A percentile compares a stretch with the other conserved stretches of the same genome.
phyloP scores from a whole-genome alignment of 2,329 filamentous ascomycete genomes.

The Beauveria medogensis region DNA sequence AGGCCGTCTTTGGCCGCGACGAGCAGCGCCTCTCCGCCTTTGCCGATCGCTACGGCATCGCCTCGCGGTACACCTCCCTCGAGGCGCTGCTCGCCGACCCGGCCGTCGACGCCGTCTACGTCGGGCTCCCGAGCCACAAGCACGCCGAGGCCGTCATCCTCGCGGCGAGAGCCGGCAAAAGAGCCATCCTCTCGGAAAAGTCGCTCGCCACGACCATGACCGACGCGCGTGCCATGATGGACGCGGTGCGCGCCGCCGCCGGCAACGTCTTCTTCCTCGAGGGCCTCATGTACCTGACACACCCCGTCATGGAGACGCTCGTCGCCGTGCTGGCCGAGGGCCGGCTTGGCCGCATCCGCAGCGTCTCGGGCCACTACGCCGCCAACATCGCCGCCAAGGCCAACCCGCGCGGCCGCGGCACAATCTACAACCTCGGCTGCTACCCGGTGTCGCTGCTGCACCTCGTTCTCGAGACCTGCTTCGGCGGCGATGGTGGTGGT shows the following conservation, averaged over 20 bases:
- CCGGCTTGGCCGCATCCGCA: conserved; percentile 16
- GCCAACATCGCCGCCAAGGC: conserved; percentile 21
- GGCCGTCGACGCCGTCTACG: conserved; percentile 20
- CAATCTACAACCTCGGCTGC: conserved; percentile 23
- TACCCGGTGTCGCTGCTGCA: conserved; percentile 21
- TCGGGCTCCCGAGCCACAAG: conserved; percentile 21
- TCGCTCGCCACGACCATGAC: conserved; percentile 20
- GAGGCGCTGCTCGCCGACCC: conserved; percentile 18
- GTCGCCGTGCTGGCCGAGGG: conserved; percentile 17
- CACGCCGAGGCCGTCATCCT: conserved; percentile 19
- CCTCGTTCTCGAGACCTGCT: conserved; percentile 19
- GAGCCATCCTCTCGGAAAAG: conserved; percentile 21
- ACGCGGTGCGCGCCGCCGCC: conserved; percentile 13
- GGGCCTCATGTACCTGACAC: conserved; percentile 21
- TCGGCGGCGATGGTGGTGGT: conserved; percentile 11
- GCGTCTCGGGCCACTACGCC: conserved; percentile 20
- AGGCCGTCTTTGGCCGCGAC: conserved; percentile 21
- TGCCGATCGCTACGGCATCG: conserved; percentile 19
- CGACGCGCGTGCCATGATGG: conserved; percentile 18
- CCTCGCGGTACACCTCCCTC: conserved; percentile 15
- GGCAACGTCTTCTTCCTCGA: conserved; percentile 20
- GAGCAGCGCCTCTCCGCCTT: conserved; percentile 18
- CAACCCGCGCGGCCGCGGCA: conserved; percentile 21
- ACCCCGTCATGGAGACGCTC: conserved; percentile 19
- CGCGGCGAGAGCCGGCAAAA: conserved; percentile 17